Percentiles rank a stretch among this genome's conserved stretches.
phyloP scores from a whole-genome alignment of 495 filamentous ascomycete genomes.

The Xylaria cubensis region DNA sequence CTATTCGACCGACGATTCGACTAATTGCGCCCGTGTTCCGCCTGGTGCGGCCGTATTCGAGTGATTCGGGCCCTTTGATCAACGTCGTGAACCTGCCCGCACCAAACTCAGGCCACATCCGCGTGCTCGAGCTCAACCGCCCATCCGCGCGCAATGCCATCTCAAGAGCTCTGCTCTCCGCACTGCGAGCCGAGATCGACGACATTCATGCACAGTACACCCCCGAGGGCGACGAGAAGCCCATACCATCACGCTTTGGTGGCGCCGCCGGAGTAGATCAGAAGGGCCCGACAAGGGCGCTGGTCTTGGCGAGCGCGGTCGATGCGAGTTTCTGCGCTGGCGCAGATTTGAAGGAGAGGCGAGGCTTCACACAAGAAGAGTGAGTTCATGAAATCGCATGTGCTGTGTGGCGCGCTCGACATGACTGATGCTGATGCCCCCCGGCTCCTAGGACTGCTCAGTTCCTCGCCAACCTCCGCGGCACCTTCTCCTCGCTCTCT shows the following conservation, averaged over 20 bases:
- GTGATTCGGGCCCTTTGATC: constrained; percentile 62
- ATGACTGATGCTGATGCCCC: neutral
- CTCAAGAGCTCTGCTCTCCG: constrained; percentile 74
- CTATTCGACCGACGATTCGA: constrained; percentile 31
- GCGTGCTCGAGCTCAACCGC: constrained; percentile 84
- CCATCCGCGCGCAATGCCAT: constrained; percentile 88
- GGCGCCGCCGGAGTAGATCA: constrained; percentile 47
- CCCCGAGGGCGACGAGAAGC: constrained; percentile 55
- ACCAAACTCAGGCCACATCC: constrained; percentile 82
- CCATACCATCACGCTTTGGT: constrained; percentile 44
- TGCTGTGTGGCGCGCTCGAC: constrained; percentile 35
- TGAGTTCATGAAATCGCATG: constrained; percentile 32
- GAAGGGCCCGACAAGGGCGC: constrained; percentile 68
- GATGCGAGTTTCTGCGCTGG: constrained; percentile 91
- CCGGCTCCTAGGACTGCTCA: constrained; percentile 62
- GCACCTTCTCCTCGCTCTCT: constrained; percentile 71
- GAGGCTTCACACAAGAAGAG: constrained; percentile 74
- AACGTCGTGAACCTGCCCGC: constrained; percentile 75
- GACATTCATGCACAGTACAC: constrained; percentile 70
- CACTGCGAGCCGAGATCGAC: constrained; percentile 72
- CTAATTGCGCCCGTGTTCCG: constrained; percentile 32
- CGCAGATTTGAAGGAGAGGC: constrained; percentile 90
- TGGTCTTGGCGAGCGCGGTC: constrained; percentile 79
- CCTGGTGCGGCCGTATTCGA: constrained; percentile 42
- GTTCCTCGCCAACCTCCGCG: constrained; percentile 78